Base-by-base conservation (phyloP, 179 eudicot species). In the Corrigiola litoralis region DNA sequence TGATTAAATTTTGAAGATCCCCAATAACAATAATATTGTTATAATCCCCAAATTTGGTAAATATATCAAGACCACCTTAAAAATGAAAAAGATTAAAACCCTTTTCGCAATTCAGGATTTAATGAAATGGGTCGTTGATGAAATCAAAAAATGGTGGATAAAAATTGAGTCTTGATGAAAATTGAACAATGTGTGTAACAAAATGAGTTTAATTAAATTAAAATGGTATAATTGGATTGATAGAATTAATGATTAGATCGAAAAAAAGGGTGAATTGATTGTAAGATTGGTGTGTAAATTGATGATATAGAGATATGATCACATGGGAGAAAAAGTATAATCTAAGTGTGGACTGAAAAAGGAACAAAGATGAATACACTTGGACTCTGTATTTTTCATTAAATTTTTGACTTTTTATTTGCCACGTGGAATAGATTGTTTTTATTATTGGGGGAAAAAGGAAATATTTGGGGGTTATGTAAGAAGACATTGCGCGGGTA, bases 281-380 rank as follows among this genome's bases (percentile, higher is more conserved):
- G 44, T 14, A 40, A 64, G 49, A 27, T 47, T 8, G 57, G 56
- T 56, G 63, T n/a, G n/a, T n/a, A n/a, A n/a, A n/a, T 32, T 56
- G 25, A 50, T 41, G 55, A 27, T 50, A n/a, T 38, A 44, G 63
- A 54, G 32, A 47, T 28, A 47, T 45, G 36, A 76, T 67, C 69
- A 68, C 69, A 67, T 76, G 70, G 63, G 36, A 6, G 58, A 48
- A 59, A 59, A 41, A 29, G 41, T 36, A 62, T 38, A 12, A 21
- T 36, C n/a, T 64, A 36, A 68, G 77, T 74, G 78, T 74, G 78
- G 80, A 79, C 78, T 75, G 78, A 66, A 69, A 79, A 72, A 62
- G 70, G 51, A 25, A 69, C n/a, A n/a, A n/a, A n/a, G n/a, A n/a
- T n/a, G 72, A 69, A 73, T 53, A 36, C 75, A 65, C 72, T 75